Evolutionary conservation across 2,329 filamentous ascomycete genomes (phyloP), one percentile per base, ranked within the genome.

Genomic region (Phaeosphaeria sp.): DNA sequence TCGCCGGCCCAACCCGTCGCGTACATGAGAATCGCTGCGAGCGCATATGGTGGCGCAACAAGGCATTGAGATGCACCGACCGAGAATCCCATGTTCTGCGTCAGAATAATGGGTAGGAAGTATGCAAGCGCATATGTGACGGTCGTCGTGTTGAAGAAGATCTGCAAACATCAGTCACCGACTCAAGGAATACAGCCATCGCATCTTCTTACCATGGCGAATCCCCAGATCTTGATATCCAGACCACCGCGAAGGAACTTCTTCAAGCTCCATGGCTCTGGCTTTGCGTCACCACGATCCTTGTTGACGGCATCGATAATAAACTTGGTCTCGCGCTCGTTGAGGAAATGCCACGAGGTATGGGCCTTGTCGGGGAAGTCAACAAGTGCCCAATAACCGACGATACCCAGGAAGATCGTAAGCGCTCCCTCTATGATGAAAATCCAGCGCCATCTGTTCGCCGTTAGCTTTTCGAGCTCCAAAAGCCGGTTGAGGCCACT

Each of bases 71-170:
- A 81, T 49, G 80, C 80, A 7, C 82, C 88, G 5, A 89, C 80
- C 47, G 76, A 80, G 79, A 91, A 93, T 15, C 86, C 84, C 81
- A 93, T 85, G 18, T 83, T 83, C 22, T 77, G 63, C 8, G 72
- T 70, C 6, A 96, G 85, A 66, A 95, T 91, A 68, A 93, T 86
- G 6, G 91, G 91, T 3, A 93, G 78, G 71, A 93, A 94, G 75
- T 91, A 94, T 2, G 90, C 89, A 8, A 95, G 84, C 0, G 91
- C 87, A 73, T 95, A 95, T 1, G 84, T 84, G 50, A 91, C 85
- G 11, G 90, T 91, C 0, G 91, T 92, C 1, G 86, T 85, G 74
- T 86, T 86, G 78, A 81, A 82, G 73, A 84, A 85, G 52, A 86
- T 80, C 71, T 73, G 17, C 17, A 8, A 2, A 1, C 22, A 54